phyloP scores from a whole-genome alignment of 768 basidiomycete genomes.

The Russula griseocarnosa region DNA sequence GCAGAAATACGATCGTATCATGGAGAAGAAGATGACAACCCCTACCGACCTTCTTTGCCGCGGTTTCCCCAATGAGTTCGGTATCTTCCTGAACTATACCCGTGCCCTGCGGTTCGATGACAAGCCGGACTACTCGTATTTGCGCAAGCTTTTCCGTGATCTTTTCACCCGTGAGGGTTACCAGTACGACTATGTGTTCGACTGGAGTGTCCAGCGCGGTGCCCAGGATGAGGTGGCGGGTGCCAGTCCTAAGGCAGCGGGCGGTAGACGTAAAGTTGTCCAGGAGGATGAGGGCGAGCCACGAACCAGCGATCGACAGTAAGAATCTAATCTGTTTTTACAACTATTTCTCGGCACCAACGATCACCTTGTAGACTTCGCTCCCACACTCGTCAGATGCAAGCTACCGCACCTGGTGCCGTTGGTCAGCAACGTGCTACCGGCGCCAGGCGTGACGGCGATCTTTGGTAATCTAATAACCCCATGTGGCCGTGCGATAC shows the following conservation, averaged over 20 bases:
- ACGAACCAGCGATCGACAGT: constrained; percentile 79
- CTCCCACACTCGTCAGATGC: constrained; percentile 80
- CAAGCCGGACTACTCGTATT: constrained; percentile 99
- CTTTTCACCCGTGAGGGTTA: constrained; percentile 96
- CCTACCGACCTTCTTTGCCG: constrained; percentile 96
- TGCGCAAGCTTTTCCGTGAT: constrained; percentile 98
- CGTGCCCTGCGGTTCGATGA: constrained; percentile 99
- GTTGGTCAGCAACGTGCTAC: constrained; percentile 43
- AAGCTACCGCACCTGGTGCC: constrained; percentile 50
- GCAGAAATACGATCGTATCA: constrained; percentile 99
- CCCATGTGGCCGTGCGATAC: constrained; percentile 29
- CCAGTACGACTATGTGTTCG: constrained; percentile 99
- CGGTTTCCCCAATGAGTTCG: constrained; percentile 99
- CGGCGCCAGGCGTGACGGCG: constrained; percentile 43
- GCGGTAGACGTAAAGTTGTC: constrained; percentile 72
- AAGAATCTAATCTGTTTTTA: constrained; percentile 38
- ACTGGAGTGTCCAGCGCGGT: constrained; percentile 89
- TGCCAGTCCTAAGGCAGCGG: constrained; percentile 57
- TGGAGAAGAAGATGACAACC: constrained; percentile 99
- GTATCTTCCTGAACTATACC: constrained; percentile 98
- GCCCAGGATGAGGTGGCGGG: constrained; percentile 62
- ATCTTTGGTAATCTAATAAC: constrained; percentile 43
- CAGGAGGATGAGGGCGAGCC: constrained; percentile 78
- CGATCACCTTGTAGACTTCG: constrained; percentile 56
- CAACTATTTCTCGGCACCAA: constrained; percentile 24